A percentile compares a stretch with the other conserved stretches of the same genome.
These are phyloP conservation scores for Penicillium ucsense DNA, from an alignment of 495 filamentous ascomycete species.

Conservation along the genomic window DNA sequence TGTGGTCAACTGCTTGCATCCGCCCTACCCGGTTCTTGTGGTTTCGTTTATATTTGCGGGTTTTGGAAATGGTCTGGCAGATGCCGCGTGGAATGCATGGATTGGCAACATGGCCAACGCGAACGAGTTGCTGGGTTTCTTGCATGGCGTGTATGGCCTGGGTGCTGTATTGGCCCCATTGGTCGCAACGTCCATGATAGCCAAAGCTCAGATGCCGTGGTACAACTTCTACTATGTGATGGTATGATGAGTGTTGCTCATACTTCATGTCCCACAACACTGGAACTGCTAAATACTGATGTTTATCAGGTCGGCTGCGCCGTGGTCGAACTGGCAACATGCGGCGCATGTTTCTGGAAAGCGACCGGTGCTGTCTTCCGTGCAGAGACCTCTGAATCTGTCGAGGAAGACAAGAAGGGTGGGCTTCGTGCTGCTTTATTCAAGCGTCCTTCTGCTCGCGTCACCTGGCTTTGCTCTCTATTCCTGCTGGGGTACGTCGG, in stretches of 20 bases:
- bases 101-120: constrained; percentile 54
- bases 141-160: constrained; percentile 50
- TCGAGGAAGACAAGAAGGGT: constrained; percentile 29
- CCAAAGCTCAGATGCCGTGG: constrained; percentile 39
- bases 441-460: constrained; percentile 29
- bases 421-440: constrained; percentile 49
- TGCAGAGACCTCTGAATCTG: constrained; percentile 24
- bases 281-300: neutral
- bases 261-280: neutral
- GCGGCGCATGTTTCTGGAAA: constrained; percentile 53
- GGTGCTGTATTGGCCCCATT: constrained; percentile 48
- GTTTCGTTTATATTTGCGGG: constrained; percentile 50
- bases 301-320: constrained; percentile 47
- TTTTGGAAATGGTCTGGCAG: constrained; percentile 52
- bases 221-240: constrained; percentile 55
- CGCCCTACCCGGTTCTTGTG: constrained; percentile 50
- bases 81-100: constrained; percentile 59
- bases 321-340: constrained; percentile 47
- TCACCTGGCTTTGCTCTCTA: constrained; percentile 68
- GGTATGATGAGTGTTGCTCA: constrained; percentile 17
- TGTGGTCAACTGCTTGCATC: constrained; percentile 47
- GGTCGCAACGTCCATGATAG: constrained; percentile 48
- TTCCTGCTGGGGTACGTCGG: constrained; percentile 79
- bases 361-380: constrained; percentile 55
- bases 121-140: constrained; percentile 47